Percentiles rank a stretch among this genome's conserved stretches.
Conservation (phyloP, 768 basidiomycete genomes). For the Amanita molliuscula region DNA sequence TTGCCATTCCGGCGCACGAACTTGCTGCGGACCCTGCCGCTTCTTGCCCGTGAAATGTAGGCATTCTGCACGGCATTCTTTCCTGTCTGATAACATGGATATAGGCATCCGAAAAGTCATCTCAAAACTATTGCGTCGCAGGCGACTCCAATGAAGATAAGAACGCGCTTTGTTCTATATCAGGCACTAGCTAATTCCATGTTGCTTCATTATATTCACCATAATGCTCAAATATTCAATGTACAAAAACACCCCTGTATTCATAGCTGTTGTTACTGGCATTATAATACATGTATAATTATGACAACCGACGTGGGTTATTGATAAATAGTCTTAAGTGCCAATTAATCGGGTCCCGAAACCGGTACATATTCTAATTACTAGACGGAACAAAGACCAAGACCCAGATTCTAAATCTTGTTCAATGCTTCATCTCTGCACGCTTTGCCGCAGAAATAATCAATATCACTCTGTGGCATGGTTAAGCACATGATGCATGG, state of each 20-base stretch:
- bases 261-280: not conserved
- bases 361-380: not conserved
- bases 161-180: too few species aligned
- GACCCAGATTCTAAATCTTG: conserved; percentile 20
- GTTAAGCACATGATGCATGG: conserved; percentile 59
- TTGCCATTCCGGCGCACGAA: not conserved
- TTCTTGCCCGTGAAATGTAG: not conserved
- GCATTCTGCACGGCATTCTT: not conserved
- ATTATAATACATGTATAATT: not conserved
- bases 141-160: not conserved
- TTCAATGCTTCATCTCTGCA: conserved; percentile 53
- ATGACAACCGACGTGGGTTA: not conserved
- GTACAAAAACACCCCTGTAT: not conserved
- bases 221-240: not conserved
- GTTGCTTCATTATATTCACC: too few species aligned
- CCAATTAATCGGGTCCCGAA: not conserved
- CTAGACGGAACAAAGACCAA: not conserved
- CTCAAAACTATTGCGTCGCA: not conserved
- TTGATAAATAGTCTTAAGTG: not conserved
- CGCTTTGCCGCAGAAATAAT: conserved; percentile 52
- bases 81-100: not conserved
- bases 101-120: not conserved
- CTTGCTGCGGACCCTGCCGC: not conserved
- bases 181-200: too few species aligned
- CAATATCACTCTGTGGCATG: conserved; percentile 45